phyloP scores from a whole-genome alignment of 371 early-diverging fungal species.

The Batkoa obscura region DNA sequence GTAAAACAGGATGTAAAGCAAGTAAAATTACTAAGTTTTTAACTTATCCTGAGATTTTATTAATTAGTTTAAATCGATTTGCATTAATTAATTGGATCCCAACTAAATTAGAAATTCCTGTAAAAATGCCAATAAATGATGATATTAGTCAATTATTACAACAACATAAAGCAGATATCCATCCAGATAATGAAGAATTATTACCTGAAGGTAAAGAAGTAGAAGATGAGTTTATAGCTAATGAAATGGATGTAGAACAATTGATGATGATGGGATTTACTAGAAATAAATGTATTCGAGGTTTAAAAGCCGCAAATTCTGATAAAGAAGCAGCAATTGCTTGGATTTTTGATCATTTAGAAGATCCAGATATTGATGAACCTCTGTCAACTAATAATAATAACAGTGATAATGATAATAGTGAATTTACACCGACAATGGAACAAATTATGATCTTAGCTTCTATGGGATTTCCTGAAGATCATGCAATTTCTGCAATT shows the following conservation, averaged over 20 bases:
- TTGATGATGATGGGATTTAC: constrained; percentile 84
- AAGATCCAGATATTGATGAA: constrained; percentile 37
- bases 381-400: constrained; percentile 10
- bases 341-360: constrained; percentile 92
- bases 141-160: background rate
- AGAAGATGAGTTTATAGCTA: constrained; percentile 23
- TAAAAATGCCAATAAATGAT: constrained; percentile 12
- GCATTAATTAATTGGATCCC: constrained; percentile 80
- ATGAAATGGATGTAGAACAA: constrained; percentile 44
- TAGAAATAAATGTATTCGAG: constrained; percentile 57
- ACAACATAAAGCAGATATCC: constrained; percentile 30
- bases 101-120: constrained; percentile 30
- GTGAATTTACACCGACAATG: constrained; percentile 17
- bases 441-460: constrained; percentile 38
- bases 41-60: constrained; percentile 70
- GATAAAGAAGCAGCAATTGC: constrained; percentile 78
- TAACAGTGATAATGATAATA: constrained; percentile 1
- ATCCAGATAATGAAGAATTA: constrained; percentile 45
- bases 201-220: constrained; percentile 9
- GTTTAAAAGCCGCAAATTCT: constrained; percentile 52
- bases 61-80: constrained; percentile 64
- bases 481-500: constrained; percentile 67
- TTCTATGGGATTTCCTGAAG: constrained; percentile 79
- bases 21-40: constrained; percentile 50
- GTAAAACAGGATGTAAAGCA: constrained; percentile 43